These are phyloP conservation scores for Hymenoscyphus fraxineus DNA, from an alignment of 2,329 filamentous ascomycete genomes.

Conservation along the genomic window DNA sequence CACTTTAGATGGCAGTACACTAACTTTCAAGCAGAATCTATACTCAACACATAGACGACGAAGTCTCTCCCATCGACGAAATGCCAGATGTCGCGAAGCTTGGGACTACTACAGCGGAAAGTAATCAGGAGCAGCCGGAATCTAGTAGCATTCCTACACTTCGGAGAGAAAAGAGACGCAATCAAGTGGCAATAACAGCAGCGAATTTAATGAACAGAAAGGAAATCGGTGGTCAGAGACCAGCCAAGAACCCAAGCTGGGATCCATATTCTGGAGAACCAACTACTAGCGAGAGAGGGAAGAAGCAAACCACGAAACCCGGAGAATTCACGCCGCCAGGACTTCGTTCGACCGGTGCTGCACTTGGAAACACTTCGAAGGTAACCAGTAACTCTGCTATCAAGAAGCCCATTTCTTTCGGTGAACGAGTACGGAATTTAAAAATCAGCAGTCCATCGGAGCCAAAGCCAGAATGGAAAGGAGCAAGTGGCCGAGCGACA, in stretches of 20 bases:
- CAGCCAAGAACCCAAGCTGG: slow-evolving; percentile 49
- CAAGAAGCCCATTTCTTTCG: slow-evolving; percentile 39
- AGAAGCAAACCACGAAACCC: slow-evolving; percentile 53
- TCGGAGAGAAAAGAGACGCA: slow-evolving; percentile 32
- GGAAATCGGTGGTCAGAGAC: slow-evolving; percentile 23
- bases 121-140: slow-evolving; percentile 13
- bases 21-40: slow-evolving; percentile 23
- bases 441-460: slow-evolving; percentile 32
- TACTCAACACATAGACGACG: slow-evolving; percentile 22
- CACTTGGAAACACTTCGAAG: slow-evolving; percentile 25
- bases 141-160: slow-evolving; percentile 34
- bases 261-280: slow-evolving; percentile 65
- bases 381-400: slow-evolving; percentile 28
- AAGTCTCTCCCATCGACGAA: slow-evolving; percentile 43
- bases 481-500: slow-evolving; percentile 64
- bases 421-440: slow-evolving; percentile 44
- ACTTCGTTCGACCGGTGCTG: slow-evolving; percentile 19
- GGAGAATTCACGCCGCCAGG: slow-evolving; percentile 41
- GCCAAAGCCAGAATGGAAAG: slow-evolving; percentile 62
- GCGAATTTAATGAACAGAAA: slow-evolving; percentile 28
- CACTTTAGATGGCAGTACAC: slow-evolving; percentile 6
- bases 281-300: slow-evolving; percentile 53
- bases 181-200: slow-evolving; percentile 28
- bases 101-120: slow-evolving; percentile 14
- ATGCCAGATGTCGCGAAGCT: slow-evolving; percentile 29